Base-by-base conservation (phyloP, 148 eudicot species). In the Rhododendron henanense region DNA sequence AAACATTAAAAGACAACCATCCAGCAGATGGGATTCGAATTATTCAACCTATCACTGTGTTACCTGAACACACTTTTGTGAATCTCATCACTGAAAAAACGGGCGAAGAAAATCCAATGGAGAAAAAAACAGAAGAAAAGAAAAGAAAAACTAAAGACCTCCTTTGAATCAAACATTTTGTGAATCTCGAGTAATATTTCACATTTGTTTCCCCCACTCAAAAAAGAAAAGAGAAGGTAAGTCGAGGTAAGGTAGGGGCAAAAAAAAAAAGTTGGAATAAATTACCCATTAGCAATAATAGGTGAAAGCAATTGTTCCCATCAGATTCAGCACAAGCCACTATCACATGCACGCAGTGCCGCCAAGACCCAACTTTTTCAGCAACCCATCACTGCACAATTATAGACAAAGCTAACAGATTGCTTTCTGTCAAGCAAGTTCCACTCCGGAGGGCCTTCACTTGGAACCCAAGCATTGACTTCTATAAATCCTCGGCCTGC, bases 321-420 rank as follows among this genome's bases (percentile, higher is more conserved):
- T 76, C n/a, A 23, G 13, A 21, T 53, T 23, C 81, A 76, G 71
- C 45, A 75, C 61, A 71, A 33, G 31, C 19, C 28, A 18, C 63
- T 41, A 33, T 73, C 53, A 21, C 79, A 69, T 2, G 44, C 39
- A 45, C 50, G 1, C 4, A 19, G 48, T 84, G 85, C 85, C 4
- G 48, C 37, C 71, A 82, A 53, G 77, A 35, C 67, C 81, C 79
- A 55, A 77, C 16, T 1, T 71, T 78, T 78, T 91, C 88, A 96
- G 89, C 97, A 96, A 23, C 98, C 95, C 98, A 96, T 96, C 35
- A 96, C 90, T 51, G 97, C 97, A 91, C 98, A 96, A 79, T 94
- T 94, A 87, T 92, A 96, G 79, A 96, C 98, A 84, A 96, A 94
- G 57, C 90, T 91, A 25, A 93, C 91, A 7, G 96, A 92, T 25